Evolutionary conservation across 495 filamentous ascomycete species (phyloP).

Genomic region (Lineolata rhizophorae): DNA sequence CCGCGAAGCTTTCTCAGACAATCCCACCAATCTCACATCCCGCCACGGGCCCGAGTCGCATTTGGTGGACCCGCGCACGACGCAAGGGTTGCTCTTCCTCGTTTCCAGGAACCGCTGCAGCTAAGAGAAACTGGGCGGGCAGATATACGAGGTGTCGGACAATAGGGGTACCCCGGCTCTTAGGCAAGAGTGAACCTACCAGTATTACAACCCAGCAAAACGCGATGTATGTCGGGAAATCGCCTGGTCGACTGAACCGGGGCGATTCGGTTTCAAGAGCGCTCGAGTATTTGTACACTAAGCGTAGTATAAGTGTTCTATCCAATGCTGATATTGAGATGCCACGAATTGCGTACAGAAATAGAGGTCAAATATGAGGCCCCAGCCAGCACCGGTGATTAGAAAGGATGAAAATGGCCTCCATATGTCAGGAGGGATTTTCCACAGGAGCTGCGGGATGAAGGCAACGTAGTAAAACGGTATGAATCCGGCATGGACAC

Average conservation of each 20-base stretch:
- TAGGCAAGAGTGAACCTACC: slow-evolving; percentile 28
- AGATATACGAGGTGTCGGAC: slow-evolving; percentile 61
- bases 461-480: slow-evolving; percentile 33
- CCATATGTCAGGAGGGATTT: slow-evolving; percentile 47
- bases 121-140: slow-evolving; percentile 67
- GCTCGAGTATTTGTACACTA: slow-evolving; percentile 43
- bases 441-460: slow-evolving; percentile 28
- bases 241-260: slow-evolving; percentile 38
- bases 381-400: slow-evolving; percentile 37
- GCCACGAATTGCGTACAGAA: slow-evolving; percentile 31
- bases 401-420: slow-evolving; percentile 49
- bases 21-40: slow-evolving; percentile 79
- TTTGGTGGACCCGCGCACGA: slow-evolving; percentile 47
- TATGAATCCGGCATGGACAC: slow-evolving; percentile 38
- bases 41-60: slow-evolving; percentile 37
- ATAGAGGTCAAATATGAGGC: slow-evolving; percentile 64
- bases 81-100: slow-evolving; percentile 89
- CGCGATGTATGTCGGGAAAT: slow-evolving; percentile 43
- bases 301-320: neutral
- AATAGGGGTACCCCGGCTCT: slow-evolving; percentile 8
- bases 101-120: slow-evolving; percentile 94
- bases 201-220: slow-evolving; percentile 36
- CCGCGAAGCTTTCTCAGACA: slow-evolving; percentile 60
- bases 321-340: neutral
- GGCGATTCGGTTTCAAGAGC: slow-evolving; percentile 36